Percentiles rank a stretch among this genome's conserved stretches.
phyloP scores from a whole-genome alignment of 345 rosid genomes.

The Crucihimalaya himalaica region DNA sequence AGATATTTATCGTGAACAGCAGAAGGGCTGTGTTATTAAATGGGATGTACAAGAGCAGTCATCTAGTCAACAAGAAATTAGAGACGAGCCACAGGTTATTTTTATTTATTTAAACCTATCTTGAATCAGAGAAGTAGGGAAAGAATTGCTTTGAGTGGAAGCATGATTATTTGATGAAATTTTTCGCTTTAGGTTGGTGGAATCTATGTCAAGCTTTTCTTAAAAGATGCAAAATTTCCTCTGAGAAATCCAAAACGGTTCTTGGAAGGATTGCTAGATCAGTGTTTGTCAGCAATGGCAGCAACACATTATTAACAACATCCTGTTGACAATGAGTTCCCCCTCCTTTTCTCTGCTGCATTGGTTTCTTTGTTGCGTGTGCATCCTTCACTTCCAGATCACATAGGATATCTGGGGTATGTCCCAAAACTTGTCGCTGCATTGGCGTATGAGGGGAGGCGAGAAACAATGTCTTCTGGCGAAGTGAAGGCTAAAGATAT shows the following conservation, averaged over 20 bases:
- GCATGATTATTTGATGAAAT: slow-evolving; percentile 23
- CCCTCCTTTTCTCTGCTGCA: slow-evolving; percentile 97
- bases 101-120: not conserved
- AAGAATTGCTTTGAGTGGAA: not conserved
- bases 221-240: slow-evolving; percentile 97
- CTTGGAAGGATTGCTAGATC: slow-evolving; percentile 96
- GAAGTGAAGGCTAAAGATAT: slow-evolving; percentile 56
- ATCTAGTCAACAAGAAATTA: slow-evolving; percentile 87
- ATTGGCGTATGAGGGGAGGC: slow-evolving; percentile 90
- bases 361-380: slow-evolving; percentile 96
- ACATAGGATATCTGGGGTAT: slow-evolving; percentile 95
- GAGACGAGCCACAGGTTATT: slow-evolving; percentile 88
- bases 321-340: slow-evolving; percentile 86
- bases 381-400: slow-evolving; percentile 97
- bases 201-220: slow-evolving; percentile 86
- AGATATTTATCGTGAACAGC: slow-evolving; percentile 86
- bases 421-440: slow-evolving; percentile 98
- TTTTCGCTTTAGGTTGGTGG: slow-evolving; percentile 86
- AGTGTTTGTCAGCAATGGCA: slow-evolving; percentile 89
- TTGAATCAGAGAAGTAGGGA: not conserved
- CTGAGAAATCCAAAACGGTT: slow-evolving; percentile 94
- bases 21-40: slow-evolving; percentile 87
- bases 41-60: slow-evolving; percentile 99
- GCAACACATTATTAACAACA: slow-evolving; percentile 83
- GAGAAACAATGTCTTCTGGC: slow-evolving; percentile 85